phyloP scores from a whole-genome alignment of 257 asterid genomes.

The Solanum rostratum region DNA sequence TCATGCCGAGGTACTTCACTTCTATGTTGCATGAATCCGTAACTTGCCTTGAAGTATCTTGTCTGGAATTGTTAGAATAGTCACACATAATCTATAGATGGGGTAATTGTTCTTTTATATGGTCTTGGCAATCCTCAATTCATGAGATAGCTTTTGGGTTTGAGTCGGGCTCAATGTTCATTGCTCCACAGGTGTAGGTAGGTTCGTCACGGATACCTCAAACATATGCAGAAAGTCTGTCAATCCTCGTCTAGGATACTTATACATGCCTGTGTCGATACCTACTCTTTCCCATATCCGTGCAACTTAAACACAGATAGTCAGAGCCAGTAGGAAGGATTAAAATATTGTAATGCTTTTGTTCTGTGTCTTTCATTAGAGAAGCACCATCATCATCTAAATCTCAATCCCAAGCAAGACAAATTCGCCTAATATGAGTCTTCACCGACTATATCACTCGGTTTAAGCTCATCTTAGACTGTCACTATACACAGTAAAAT shows the following conservation, averaged over 20 bases:
- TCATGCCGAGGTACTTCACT: constrained; percentile 64
- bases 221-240: not conserved
- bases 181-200: not conserved
- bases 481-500: not conserved
- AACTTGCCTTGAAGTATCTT: not conserved
- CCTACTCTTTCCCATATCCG: not conserved
- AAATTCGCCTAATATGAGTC: not conserved
- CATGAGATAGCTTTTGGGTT: not conserved
- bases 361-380: not conserved
- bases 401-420: not conserved
- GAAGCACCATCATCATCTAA: not conserved
- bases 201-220: not conserved
- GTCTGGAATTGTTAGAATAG: not conserved
- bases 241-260: not conserved
- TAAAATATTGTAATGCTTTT: not conserved
- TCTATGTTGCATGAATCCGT: not conserved
- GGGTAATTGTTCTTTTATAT: not conserved
- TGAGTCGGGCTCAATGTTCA: not conserved
- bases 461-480: not conserved
- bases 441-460: not conserved
- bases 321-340: not conserved
- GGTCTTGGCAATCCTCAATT: not conserved
- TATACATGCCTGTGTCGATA: not conserved
- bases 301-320: not conserved
- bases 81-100: not conserved